Percentiles rank a stretch among this genome's conserved stretches.
These are phyloP conservation scores for Colletotrichum zoysiae DNA, from an alignment of 2,329 filamentous ascomycete genomes.

Conservation along the genomic window DNA sequence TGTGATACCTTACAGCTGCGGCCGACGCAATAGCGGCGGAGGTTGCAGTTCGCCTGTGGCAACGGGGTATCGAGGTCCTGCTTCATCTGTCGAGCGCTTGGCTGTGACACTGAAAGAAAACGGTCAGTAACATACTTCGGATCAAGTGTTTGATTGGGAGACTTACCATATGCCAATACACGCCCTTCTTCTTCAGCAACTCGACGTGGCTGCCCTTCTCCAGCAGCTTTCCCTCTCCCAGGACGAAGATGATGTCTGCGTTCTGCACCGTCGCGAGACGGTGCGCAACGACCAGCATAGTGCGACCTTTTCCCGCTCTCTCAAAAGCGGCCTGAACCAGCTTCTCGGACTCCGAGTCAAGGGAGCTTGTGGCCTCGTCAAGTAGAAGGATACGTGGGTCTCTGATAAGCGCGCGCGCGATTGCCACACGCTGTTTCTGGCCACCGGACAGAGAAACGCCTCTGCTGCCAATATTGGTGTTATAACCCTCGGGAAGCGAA, in stretches of 20 bases:
- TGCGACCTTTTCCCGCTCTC: conserved; percentile 68
- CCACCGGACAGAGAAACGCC: conserved; percentile 78
- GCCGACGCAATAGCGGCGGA: not conserved
- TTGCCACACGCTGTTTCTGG: conserved; percentile 78
- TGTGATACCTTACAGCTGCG: not conserved
- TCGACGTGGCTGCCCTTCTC: conserved; percentile 67
- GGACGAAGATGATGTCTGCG: conserved; percentile 83
- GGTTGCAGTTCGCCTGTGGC: not conserved
- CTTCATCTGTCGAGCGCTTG: conserved; percentile 67
- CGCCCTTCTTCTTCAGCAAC: conserved; percentile 63
- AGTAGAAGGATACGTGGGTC: conserved; percentile 75
- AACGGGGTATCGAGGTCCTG: not conserved
- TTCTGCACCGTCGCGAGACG: conserved; percentile 82
- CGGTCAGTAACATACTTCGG: conserved; percentile 43
- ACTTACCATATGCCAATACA: conserved; percentile 71
- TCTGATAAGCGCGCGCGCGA: conserved; percentile 76
- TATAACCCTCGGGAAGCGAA: conserved; percentile 75
- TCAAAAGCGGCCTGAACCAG: conserved; percentile 78
- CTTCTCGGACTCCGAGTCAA: conserved; percentile 73
- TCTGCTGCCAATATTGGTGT: conserved; percentile 75
- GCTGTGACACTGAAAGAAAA: conserved; percentile 64
- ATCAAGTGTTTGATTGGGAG: not conserved
- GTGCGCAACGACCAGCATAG: conserved; percentile 84
- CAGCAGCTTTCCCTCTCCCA: conserved; percentile 73
- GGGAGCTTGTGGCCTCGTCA: conserved; percentile 79